These are phyloP conservation scores for Aspergillus sparsus DNA, from an alignment of 495 filamentous ascomycete species.

Conservation along the genomic window DNA sequence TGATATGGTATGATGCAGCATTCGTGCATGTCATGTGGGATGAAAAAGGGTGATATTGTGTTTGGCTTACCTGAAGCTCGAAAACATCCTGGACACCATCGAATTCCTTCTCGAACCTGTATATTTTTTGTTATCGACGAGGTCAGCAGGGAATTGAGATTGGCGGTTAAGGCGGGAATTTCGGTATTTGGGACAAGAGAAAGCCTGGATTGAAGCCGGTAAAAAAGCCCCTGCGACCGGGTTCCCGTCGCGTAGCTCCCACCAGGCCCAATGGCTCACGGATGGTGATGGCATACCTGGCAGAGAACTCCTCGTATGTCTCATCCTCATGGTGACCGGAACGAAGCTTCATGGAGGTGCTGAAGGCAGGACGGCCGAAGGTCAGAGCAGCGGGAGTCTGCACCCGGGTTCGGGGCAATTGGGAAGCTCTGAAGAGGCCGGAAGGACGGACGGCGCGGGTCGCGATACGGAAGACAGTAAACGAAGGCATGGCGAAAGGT, in stretches of 20 bases:
- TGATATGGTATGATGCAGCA: background rate
- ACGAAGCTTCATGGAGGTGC: constrained; percentile 61
- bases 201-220: background rate
- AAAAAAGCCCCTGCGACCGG: constrained; percentile 18
- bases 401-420: constrained; percentile 60
- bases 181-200: constrained; percentile 15
- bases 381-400: constrained; percentile 54
- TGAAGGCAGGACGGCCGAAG: constrained; percentile 62
- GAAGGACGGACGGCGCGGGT: constrained; percentile 64
- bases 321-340: constrained; percentile 73
- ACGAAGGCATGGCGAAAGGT: constrained; percentile 59
- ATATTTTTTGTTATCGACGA: background rate
- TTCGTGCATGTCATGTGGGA: background rate
- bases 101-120: constrained; percentile 98
- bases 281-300: constrained; percentile 67
- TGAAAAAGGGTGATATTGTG: background rate
- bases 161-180: constrained; percentile 2
- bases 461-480: constrained; percentile 68
- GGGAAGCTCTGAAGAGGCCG: constrained; percentile 58
- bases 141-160: constrained; percentile 18
- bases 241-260: constrained; percentile 7
- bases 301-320: constrained; percentile 98
- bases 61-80: constrained; percentile 87
- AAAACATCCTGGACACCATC: constrained; percentile 97
- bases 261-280: constrained; percentile 34